These are phyloP conservation scores for Brassica carinata DNA, from an alignment of 345 rosid genomes.

Conservation along the genomic window DNA sequence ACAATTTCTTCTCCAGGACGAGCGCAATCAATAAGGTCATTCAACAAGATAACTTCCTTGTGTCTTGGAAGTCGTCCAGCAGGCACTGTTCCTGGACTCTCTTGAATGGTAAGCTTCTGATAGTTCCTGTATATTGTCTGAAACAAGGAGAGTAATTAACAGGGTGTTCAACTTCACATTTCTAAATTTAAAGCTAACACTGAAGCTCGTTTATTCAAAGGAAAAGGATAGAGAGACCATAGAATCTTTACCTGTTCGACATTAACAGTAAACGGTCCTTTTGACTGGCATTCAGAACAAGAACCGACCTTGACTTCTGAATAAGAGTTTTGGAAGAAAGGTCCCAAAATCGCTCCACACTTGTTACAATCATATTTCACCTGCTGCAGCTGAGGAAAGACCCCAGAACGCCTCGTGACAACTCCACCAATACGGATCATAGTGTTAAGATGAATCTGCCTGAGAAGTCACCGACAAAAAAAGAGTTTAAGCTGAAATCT, in stretches of 20 bases:
- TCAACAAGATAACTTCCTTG: conserved; percentile 93
- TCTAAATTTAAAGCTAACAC: not conserved
- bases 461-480: conserved; percentile 36
- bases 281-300: conserved; percentile 97
- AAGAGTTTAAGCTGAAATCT: conserved; percentile 9
- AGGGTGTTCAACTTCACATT: not conserved
- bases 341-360: conserved; percentile 89
- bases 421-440: conserved; percentile 99
- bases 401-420: conserved; percentile 96
- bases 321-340: conserved; percentile 95
- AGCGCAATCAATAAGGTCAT: conserved; percentile 96
- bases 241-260: conserved; percentile 73
- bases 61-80: conserved; percentile 99
- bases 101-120: conserved; percentile 96
- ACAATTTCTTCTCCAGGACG: conserved; percentile 99
- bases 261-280: conserved; percentile 95
- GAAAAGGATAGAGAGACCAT: conserved; percentile 2
- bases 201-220: not conserved
- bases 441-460: conserved; percentile 96
- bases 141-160: conserved; percentile 28
- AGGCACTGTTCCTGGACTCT: conserved; percentile 98
- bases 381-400: conserved; percentile 96
- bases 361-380: conserved; percentile 97
- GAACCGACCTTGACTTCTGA: conserved; percentile 99
- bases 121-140: conserved; percentile 97